Conservation (phyloP, 2,329 filamentous ascomycete genomes). For the Fusarium veterinarium region DNA sequence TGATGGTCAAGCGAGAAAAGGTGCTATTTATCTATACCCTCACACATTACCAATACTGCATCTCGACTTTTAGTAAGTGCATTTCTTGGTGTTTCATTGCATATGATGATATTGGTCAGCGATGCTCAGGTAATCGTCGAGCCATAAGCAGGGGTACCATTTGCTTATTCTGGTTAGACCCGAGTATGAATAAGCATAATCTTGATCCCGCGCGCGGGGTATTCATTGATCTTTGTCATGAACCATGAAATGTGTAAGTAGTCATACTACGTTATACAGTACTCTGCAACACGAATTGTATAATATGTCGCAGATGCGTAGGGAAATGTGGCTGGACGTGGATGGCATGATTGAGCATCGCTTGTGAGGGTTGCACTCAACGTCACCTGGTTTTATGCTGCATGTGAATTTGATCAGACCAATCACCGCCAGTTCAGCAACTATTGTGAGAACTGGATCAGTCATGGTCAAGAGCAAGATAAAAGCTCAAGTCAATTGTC, state of each 20-base stretch:
- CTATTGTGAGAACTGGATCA: background rate
- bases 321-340: constrained; percentile 1
- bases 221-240: background rate
- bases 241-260: fast-evolving
- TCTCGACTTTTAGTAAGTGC: background rate
- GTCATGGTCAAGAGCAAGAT: fast-evolving
- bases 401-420: constrained; percentile 17
- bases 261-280: background rate
- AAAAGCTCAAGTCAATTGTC: background rate
- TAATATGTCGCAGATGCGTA: background rate
- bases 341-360: background rate
- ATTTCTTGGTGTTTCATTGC: background rate
- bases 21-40: background rate
- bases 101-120: constrained; percentile 3
- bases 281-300: background rate
- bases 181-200: background rate
- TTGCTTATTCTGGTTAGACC: background rate
- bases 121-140: background rate
- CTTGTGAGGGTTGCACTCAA: constrained; percentile 21
- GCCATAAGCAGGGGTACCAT: background rate
- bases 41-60: background rate
- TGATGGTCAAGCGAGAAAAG: fast-evolving
- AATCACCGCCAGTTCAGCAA: background rate
- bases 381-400: constrained; percentile 7
- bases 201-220: too few relatives aligned